Evolutionary conservation across 768 basidiomycete genomes (phyloP), one percentile per base, ranked within the genome.

Genomic region (Bullera alba): DNA sequence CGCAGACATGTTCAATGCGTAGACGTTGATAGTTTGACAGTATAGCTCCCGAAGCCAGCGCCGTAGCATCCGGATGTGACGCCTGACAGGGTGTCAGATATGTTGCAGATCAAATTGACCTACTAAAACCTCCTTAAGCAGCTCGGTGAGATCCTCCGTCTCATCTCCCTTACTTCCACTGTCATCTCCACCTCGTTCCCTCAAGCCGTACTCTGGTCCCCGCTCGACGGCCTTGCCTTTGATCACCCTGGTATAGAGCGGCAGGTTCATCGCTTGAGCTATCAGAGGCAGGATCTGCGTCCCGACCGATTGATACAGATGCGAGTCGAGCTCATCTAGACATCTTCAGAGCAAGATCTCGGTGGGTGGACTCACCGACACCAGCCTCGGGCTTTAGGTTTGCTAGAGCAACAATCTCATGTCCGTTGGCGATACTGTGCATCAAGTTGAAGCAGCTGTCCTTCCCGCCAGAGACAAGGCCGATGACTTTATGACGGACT

Each of bases 231-330:
- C 85, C 25, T 77, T 76, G 1, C 95, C 95, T 7, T 76, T 77
- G 54, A 99, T 97, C 26, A 87, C 77, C 50, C 80, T 78, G 25
- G 87, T 80, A 75, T 85, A 87, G 8, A 97, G 78, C 7, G 95
- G 95, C 1, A 93, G 81, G 15, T 82, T 84, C 49, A 97, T 76
- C 1, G 93, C 88, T 43, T 77, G 76, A 19, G 90, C 91, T 48
- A 97, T 83, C 44, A 85, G 77, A 42, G 87, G 82, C 51, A 97
- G 84, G 16, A 89, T 88, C 50, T 90, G 87, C 67, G 96, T 92
- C 0, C 92, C 95, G 23, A 99, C 92, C n/a, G 93, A 96, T 72
- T 99, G 95, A 73, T 96, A 99, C 71, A 99, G 78, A 75, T 90
- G 97, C 21, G 92, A 96, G 73, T 99, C 92, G 64, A 97, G 81